phyloP scores from a whole-genome alignment of 1,139 yeast genomes.

The Blastobotrys illinoisensis region DNA sequence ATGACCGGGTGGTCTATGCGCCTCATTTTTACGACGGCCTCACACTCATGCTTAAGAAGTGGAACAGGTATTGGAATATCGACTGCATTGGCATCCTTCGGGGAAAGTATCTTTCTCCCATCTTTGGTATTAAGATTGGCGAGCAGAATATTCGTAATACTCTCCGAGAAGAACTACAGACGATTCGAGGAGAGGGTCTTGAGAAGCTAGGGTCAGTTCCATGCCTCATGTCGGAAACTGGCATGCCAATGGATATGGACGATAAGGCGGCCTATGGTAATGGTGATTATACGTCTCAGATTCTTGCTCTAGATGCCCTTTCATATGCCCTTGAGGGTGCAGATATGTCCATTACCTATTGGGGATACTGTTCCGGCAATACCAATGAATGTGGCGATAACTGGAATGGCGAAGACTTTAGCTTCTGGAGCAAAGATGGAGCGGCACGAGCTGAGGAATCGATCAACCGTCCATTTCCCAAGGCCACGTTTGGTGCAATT shows the following conservation, averaged over 20 bases:
- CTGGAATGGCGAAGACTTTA: constrained; percentile 88
- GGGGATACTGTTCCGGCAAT: constrained; percentile 73
- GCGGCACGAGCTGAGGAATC: constrained; percentile 61
- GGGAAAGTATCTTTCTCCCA: constrained; percentile 63
- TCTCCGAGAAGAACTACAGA: constrained; percentile 55
- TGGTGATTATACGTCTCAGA: constrained; percentile 64
- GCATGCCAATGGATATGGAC: constrained; percentile 92
- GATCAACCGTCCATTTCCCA: constrained; percentile 65
- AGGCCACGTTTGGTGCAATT: constrained; percentile 51
- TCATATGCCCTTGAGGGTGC: constrained; percentile 68
- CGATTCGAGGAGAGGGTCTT: constrained; percentile 56
- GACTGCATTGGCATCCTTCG: constrained; percentile 80
- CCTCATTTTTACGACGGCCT: constrained; percentile 90
- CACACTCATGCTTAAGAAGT: constrained; percentile 77
- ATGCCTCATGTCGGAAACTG: constrained; percentile 77
- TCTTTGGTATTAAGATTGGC: constrained; percentile 71
- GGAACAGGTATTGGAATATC: constrained; percentile 59
- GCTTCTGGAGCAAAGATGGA: constrained; percentile 55
- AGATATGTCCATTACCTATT: constrained; percentile 63
- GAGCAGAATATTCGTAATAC: constrained; percentile 70
- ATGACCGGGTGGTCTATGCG: constrained; percentile 60
- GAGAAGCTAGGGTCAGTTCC: constrained; percentile 61
- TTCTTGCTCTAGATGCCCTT: constrained; percentile 72
- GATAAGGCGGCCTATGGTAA: constrained; percentile 55
- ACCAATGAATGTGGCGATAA: constrained; percentile 74